phyloP scores from a whole-genome alignment of 768 basidiomycete species.

The Antrodiella citrinella region DNA sequence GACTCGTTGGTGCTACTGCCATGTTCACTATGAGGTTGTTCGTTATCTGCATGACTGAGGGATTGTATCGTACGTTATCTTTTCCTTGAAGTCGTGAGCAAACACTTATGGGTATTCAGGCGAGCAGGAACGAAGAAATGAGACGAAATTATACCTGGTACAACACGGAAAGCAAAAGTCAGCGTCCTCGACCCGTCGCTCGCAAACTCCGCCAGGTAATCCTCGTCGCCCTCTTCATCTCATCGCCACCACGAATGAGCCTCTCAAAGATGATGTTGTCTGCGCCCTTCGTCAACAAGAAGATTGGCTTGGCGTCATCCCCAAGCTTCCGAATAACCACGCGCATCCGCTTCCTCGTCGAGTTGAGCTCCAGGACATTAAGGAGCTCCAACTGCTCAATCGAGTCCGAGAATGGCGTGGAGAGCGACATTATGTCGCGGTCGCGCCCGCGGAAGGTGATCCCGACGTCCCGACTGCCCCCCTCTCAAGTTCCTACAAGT shows the following conservation, averaged over 20 bases:
- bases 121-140: no score
- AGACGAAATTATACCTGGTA: constrained; percentile 45
- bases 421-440: constrained; percentile 60
- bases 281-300: constrained; percentile 85
- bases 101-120: no score
- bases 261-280: constrained; percentile 97
- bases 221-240: constrained; percentile 66
- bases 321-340: constrained; percentile 73
- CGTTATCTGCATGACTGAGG: no score
- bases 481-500: no score
- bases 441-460: constrained; percentile 90
- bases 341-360: constrained; percentile 91
- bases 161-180: constrained; percentile 86
- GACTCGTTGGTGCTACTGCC: constrained; percentile 88
- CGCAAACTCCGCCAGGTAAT: constrained; percentile 82
- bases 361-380: constrained; percentile 94
- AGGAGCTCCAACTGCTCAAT: constrained; percentile 81
- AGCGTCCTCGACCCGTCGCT: constrained; percentile 82
- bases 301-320: constrained; percentile 50
- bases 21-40: no score
- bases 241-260: constrained; percentile 58
- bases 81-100: no score
- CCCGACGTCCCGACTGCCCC: constrained; percentile 86
- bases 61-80: no score
- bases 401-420: constrained; percentile 69